phyloP scores from a whole-genome alignment of 192 early-diverging fungal genomes.

The Thamnidium elegans region DNA sequence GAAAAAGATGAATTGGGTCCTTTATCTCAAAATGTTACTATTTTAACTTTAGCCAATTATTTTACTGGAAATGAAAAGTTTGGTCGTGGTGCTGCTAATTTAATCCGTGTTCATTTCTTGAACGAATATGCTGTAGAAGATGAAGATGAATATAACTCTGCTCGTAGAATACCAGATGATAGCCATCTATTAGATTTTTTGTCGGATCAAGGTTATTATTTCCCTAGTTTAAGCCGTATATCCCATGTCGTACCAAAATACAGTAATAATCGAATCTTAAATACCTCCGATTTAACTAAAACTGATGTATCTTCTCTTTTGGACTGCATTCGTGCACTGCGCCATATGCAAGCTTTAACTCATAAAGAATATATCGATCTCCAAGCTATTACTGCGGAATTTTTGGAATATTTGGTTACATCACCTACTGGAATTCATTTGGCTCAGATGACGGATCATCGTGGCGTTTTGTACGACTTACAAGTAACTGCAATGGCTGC shows the following conservation, averaged over 20 bases:
- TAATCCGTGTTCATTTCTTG: conserved; percentile 50
- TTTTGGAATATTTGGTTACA: conserved; percentile 53
- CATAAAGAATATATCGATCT: conserved; percentile 60
- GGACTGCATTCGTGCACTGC: conserved; percentile 51
- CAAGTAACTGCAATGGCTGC: conserved; percentile 53
- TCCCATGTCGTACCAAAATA: conserved; percentile 47
- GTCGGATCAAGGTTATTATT: conserved; percentile 61
- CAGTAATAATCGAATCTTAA: conserved; percentile 23
- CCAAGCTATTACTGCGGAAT: conserved; percentile 45
- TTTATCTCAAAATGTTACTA: conserved; percentile 53
- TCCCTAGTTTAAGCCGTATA: conserved; percentile 52
- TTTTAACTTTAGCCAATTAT: conserved; percentile 50
- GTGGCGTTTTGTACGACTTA: conserved; percentile 54
- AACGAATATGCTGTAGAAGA: conserved; percentile 42
- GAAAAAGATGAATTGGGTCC: conserved; percentile 25
- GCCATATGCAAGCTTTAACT: conserved; percentile 47
- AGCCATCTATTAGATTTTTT: conserved; percentile 45
- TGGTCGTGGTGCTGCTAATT: conserved; percentile 52
- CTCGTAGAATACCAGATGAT: conserved; percentile 39
- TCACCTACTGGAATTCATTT: conserved; percentile 50
- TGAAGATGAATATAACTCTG: conserved; percentile 45
- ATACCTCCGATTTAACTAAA: conserved; percentile 44
- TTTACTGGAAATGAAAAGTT: conserved; percentile 51
- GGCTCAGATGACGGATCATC: conserved; percentile 55
- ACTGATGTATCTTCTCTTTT: conserved; percentile 50